These are phyloP conservation scores for Aspergillus novoparasiticus DNA, from an alignment of 2,329 filamentous ascomycete species.

Conservation along the genomic window DNA sequence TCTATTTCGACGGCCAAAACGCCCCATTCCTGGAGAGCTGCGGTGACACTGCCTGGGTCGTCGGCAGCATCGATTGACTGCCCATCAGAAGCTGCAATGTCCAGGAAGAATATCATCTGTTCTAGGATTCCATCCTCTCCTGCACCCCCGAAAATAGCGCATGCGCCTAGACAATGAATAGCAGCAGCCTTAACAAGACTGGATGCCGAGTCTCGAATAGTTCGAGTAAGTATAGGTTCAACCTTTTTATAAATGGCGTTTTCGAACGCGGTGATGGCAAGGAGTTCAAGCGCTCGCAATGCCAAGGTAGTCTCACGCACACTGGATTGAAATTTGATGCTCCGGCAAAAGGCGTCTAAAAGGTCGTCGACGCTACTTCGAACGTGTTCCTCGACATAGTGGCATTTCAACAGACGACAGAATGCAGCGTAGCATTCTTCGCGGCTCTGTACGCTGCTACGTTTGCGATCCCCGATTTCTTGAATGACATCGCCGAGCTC, in stretches of 20 bases:
- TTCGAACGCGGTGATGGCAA: constrained; percentile 67
- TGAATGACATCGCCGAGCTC: constrained; percentile 68
- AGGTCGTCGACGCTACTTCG: constrained; percentile 63
- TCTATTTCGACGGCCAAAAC: constrained; percentile 77
- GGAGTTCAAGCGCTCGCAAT: constrained; percentile 71
- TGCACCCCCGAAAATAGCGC: constrained; percentile 75
- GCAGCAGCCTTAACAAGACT: constrained; percentile 67
- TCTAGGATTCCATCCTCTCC: constrained; percentile 68
- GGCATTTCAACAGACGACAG: constrained; percentile 66
- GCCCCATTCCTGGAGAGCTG: constrained; percentile 77
- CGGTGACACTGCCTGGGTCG: constrained; percentile 69
- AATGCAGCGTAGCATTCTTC: constrained; percentile 66
- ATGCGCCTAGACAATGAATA: constrained; percentile 73
- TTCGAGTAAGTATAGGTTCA: constrained; percentile 60
- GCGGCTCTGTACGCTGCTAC: constrained; percentile 71
- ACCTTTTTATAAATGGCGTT: constrained; percentile 68
- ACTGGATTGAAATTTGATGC: constrained; percentile 68
- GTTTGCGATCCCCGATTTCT: constrained; percentile 75
- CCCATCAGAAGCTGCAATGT: constrained; percentile 80
- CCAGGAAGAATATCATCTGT: constrained; percentile 72
- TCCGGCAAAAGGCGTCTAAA: constrained; percentile 66
- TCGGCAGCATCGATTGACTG: constrained; percentile 71
- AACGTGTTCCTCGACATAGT: constrained; percentile 67
- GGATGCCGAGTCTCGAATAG: constrained; percentile 68
- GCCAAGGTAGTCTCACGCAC: constrained; percentile 70